Evolutionary conservation across 768 basidiomycete genomes (phyloP).

Genomic region (Baorangia bicolor): DNA sequence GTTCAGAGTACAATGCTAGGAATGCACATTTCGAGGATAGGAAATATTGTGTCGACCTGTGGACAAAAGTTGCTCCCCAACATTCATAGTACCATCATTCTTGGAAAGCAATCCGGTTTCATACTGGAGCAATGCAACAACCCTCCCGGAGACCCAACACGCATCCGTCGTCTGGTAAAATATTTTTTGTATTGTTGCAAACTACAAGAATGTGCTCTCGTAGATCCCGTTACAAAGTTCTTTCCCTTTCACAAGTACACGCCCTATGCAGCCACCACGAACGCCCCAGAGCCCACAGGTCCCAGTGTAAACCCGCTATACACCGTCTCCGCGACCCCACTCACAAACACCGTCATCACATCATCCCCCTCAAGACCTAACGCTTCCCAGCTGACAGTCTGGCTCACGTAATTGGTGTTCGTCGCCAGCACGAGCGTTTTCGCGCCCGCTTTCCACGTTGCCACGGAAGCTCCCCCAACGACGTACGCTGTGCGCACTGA

Average conservation of each 20-base stretch:
- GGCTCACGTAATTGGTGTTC: slow-evolving; percentile 46
- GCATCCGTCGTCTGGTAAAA: background rate
- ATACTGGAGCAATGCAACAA: background rate
- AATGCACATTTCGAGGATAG: background rate
- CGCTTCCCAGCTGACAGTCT: slow-evolving; percentile 33
- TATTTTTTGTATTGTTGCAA: background rate
- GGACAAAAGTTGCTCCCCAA: background rate
- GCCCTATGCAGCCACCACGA: slow-evolving; percentile 6
- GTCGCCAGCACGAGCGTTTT: slow-evolving; percentile 49
- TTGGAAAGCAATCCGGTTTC: background rate
- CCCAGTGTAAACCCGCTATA: slow-evolving; percentile 20
- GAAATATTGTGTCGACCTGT: background rate
- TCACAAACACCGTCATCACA: slow-evolving; percentile 8
- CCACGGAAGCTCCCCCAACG: slow-evolving; percentile 44
- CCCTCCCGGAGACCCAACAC: background rate
- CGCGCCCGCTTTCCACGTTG: slow-evolving; percentile 44
- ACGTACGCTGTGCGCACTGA: slow-evolving; percentile 42
- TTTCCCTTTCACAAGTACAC: background rate
- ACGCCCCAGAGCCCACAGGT: slow-evolving; percentile 24
- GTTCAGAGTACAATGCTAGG: background rate
- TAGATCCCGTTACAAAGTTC: background rate
- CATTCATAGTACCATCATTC: background rate
- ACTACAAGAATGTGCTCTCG: background rate
- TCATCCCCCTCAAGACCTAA: slow-evolving; percentile 20
- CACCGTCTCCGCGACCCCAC: slow-evolving; percentile 12